Percentiles rank a stretch among this genome's conserved stretches.
phyloP scores from a whole-genome alignment of 352 stramenopile species.

The Blastocystis sp. region DNA sequence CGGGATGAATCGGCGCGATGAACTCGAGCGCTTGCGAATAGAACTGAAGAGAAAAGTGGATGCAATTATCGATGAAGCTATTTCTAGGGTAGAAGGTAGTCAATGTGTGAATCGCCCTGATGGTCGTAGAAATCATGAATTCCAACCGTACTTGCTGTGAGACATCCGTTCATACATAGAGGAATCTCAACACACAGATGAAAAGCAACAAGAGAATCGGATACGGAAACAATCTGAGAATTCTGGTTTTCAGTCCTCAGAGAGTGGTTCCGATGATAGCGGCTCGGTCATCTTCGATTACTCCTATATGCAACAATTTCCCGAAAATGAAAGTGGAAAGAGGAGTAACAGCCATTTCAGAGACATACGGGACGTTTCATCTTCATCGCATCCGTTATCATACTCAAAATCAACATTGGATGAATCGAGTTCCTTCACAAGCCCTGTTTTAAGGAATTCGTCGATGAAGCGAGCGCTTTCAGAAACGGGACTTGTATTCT shows the following conservation, averaged over 20 bases:
- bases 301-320: not conserved
- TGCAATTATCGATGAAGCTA: conserved; percentile 15
- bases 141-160: not conserved
- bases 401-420: no score
- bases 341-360: no score
- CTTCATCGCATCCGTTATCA: no score
- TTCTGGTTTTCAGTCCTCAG: not conserved
- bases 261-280: not conserved
- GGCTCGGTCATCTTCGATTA: not conserved
- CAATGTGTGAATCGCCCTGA: not conserved
- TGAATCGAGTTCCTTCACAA: no score
- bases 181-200: no score
- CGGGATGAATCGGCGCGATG: not conserved
- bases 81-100: not conserved
- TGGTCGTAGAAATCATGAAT: not conserved
- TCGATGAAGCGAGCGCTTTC: no score
- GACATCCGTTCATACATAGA: not conserved
- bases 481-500: no score
- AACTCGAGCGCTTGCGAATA: not conserved
- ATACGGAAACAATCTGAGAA: not conserved
- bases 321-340: no score
- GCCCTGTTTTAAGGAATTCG: no score
- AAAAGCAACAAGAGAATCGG: no score
- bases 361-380: no score
- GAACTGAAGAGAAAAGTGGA: not conserved